Percentiles rank a stretch among this genome's conserved stretches.
phyloP scores from a whole-genome alignment of 1,139 yeast genomes.

The Candida pseudocylindracea region DNA sequence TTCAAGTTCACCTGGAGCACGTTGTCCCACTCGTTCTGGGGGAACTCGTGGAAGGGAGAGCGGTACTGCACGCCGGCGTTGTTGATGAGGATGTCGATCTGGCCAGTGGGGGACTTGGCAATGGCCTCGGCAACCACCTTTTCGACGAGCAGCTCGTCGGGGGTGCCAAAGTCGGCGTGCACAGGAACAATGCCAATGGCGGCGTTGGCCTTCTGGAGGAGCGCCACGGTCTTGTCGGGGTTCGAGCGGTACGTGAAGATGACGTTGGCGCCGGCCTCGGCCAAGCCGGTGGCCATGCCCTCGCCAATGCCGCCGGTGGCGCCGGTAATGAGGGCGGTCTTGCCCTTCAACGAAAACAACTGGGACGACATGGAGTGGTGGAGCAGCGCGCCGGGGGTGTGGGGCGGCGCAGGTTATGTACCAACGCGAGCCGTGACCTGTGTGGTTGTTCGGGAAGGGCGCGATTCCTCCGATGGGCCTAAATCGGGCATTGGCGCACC shows the following conservation, averaged over 20 bases:
- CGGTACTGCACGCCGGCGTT: conserved; percentile 29
- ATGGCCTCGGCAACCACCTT: conserved; percentile 6
- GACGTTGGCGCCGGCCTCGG: conserved; percentile 1
- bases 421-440: too few species aligned
- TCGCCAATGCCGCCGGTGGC: conserved; percentile 1
- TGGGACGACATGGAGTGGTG: background rate
- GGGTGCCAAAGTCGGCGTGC: too few species aligned
- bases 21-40: conserved; percentile 17
- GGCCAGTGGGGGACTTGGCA: conserved; percentile 7
- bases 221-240: conserved; percentile 16
- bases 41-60: conserved; percentile 12
- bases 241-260: conserved; percentile 1
- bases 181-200: conserved; percentile 6
- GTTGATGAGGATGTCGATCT: conserved; percentile 27
- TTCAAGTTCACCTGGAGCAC: conserved; percentile 26
- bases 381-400: too few species aligned
- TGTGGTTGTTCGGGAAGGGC: too few species aligned
- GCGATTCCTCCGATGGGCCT: too few species aligned
- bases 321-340: conserved; percentile 1
- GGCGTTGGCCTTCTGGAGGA: conserved; percentile 55
- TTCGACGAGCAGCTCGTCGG: too few species aligned
- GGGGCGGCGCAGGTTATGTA: too few species aligned
- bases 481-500: too few species aligned
- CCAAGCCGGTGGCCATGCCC: conserved; percentile 1
- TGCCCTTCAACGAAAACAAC: conserved; percentile 1